A percentile compares a stretch with the other conserved stretches of the same genome.
Evolutionary conservation across 495 filamentous ascomycete genomes (phyloP).

Genomic region (Neurospora sublineolata): DNA sequence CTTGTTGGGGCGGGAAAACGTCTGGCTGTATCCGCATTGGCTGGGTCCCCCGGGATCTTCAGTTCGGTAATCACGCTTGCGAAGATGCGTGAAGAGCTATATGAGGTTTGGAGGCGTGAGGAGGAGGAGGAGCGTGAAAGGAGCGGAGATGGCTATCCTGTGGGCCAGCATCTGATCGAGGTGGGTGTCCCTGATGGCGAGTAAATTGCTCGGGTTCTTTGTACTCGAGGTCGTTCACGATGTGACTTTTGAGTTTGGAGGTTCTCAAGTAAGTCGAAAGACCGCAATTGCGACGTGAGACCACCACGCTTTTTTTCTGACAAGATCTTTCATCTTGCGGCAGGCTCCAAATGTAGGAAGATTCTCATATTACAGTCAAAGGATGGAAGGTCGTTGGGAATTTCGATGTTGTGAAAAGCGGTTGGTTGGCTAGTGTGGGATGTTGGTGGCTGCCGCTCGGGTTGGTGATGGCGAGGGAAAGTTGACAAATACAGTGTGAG

Average conservation of each 20-base stretch:
- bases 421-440: not conserved
- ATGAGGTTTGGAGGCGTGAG: not conserved
- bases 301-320: not conserved
- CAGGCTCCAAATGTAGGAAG: not conserved
- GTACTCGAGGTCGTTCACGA: not conserved
- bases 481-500: not conserved
- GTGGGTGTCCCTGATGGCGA: not conserved
- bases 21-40: not conserved
- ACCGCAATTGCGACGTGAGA: not conserved
- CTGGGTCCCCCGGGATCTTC: not conserved
- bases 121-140: not conserved
- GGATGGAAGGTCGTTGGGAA: not conserved
- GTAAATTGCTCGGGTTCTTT: not conserved
- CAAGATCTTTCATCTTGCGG: not conserved
- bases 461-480: not conserved
- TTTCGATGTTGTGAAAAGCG: not conserved
- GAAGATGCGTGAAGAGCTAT: not conserved
- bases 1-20: not conserved
- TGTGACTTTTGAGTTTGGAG: not conserved
- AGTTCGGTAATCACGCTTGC: not conserved
- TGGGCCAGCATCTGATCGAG: not conserved
- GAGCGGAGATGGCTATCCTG: not conserved
- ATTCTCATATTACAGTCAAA: not conserved
- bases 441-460: not conserved
- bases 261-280: not conserved